Base-by-base conservation (phyloP, 495 filamentous ascomycete genomes). In the Penicillium bovifimosum region DNA sequence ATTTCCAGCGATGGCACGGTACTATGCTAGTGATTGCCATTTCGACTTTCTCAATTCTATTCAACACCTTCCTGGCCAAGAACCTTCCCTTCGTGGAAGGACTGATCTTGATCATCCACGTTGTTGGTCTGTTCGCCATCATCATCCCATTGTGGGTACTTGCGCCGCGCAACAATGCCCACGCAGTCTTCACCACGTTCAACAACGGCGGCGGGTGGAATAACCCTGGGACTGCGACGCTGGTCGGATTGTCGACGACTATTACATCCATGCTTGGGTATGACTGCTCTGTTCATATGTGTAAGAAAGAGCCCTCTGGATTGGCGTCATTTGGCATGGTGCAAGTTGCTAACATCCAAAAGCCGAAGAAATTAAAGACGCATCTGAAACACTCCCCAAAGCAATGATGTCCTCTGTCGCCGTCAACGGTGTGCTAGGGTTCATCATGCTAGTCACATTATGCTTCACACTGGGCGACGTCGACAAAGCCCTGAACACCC, bases 41-140 rank as follows among this genome's bases (percentile, higher is more conserved):
- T 31, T 69, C 78, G 0, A 52, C 69, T 4, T 68, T 83, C 32
- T 70, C 71, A 7, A 71, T 80, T 14, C 17, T 79, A 5, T 78
- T 85, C 62, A 87, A 86, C 62, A 80, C 76, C 5, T 69, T 76
- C 34, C 50, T 81, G 0, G 74, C 76, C 2, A 73, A 74, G 20
- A 62, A 70, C 6, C 68, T 86, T 31, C 81, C 84, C 0, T 58
- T 78, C 14, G 64, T 86, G 31, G 81, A 87, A 58, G 75, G 68
- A 2, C 44, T 82, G 14, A 77, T 84, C 40, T 61, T 87, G 27
- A 69, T 84, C 11, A 68, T 86, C 13, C 84, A 87, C 65, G 62
- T 85, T 16, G 62, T 79, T 14, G 81, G 80, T 1, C 76, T 87
- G 42, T 81, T 87, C 53, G 80, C 73, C 9, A 75, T 86, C 34